Evolutionary conservation across 2,329 filamentous ascomycete species (phyloP).

Genomic region (Pseudogymnoascus sp.): DNA sequence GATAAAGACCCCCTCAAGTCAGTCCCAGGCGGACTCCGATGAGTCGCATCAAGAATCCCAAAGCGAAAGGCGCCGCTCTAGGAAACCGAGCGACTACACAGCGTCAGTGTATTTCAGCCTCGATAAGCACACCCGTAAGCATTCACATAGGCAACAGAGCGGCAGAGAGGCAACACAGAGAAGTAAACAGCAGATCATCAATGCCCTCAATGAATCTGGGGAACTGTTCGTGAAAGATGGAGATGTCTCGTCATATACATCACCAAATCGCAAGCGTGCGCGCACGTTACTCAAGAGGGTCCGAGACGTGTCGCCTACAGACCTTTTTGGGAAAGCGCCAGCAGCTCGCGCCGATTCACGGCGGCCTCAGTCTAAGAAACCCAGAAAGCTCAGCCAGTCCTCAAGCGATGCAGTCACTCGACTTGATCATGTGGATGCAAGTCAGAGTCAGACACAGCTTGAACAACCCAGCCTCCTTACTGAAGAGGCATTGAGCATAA

Average conservation of each 20-base stretch:
- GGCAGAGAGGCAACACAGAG: neutral
- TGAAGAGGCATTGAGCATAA: neutral
- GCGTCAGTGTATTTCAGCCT: conserved; percentile 26
- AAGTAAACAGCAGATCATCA: conserved; percentile 1
- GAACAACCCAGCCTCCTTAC: neutral
- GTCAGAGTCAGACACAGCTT: neutral
- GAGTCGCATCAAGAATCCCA: neutral
- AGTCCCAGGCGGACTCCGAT: conserved; percentile 12
- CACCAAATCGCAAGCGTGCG: neutral
- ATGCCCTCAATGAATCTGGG: neutral
- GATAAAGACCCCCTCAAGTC: neutral
- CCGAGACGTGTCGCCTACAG: neutral
- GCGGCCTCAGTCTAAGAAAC: neutral
- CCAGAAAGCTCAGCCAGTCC: neutral
- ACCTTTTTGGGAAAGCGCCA: neutral
- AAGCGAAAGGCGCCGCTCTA: neutral
- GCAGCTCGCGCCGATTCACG: neutral
- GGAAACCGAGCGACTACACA: conserved; percentile 21
- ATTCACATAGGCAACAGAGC: neutral
- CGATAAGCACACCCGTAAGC: conserved; percentile 14
- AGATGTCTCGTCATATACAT: conserved; percentile 1
- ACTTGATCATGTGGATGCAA: neutral
- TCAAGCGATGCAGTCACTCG: neutral
- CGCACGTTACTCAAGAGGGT: neutral
- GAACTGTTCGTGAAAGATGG: neutral